phyloP scores from a whole-genome alignment of 495 filamentous ascomycete genomes.

The Entonaema liquescens region DNA sequence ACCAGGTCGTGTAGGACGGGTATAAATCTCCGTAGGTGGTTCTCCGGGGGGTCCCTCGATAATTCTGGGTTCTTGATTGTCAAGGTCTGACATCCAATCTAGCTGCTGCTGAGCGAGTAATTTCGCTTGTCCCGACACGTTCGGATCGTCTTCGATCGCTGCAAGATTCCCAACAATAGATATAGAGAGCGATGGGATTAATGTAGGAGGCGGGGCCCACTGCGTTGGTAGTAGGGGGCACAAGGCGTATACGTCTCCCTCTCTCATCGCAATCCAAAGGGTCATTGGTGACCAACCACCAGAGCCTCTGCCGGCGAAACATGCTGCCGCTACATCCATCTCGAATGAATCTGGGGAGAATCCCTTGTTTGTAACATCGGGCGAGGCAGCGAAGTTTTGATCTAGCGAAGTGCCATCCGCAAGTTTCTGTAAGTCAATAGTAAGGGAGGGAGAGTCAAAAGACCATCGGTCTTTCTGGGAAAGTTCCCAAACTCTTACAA shows the following conservation, averaged over 20 bases:
- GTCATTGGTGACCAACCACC: constrained; percentile 92
- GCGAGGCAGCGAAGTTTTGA: constrained; percentile 76
- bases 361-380: constrained; percentile 73
- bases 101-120: constrained; percentile 74
- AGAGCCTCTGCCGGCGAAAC: constrained; percentile 79
- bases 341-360: constrained; percentile 86
- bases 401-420: constrained; percentile 79
- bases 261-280: constrained; percentile 87
- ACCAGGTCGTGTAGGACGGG: constrained; percentile 73
- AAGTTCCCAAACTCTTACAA: constrained; percentile 88
- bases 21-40: constrained; percentile 66
- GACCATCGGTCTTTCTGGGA: constrained; percentile 80
- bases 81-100: constrained; percentile 83
- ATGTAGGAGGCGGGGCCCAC: constrained; percentile 79
- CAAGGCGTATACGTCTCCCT: constrained; percentile 89
- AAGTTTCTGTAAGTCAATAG: constrained; percentile 83
- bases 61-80: constrained; percentile 73
- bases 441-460: constrained; percentile 81
- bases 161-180: constrained; percentile 73
- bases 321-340: constrained; percentile 87
- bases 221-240: constrained; percentile 84
- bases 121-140: constrained; percentile 62
- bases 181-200: constrained; percentile 79
- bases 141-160: constrained; percentile 65
- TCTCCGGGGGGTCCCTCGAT: constrained; percentile 53